Evolutionary conservation across 139 green algal species (phyloP), one percentile per base, ranked within the genome.

Genomic region (Chlamydomonas incerta): DNA sequence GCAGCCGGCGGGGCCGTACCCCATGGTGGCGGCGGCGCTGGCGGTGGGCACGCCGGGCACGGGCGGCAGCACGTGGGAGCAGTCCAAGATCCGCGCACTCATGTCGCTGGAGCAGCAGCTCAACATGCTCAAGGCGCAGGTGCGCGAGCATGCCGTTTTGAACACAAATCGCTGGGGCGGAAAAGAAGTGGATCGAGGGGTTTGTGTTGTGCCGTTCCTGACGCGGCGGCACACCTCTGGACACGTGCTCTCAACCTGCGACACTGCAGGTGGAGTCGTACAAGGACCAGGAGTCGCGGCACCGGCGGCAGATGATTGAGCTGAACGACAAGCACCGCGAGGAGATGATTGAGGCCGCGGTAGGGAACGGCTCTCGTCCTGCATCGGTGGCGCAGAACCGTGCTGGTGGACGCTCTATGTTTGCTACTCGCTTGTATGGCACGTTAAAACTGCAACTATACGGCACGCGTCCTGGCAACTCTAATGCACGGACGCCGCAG

Each of bases 21-120:
- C 79, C 58, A 85, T 85, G 79, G 82, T 82, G 72, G 41, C 73
- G 58, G 82, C 72, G 71, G 82, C 72, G 21, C 29, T 82, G 65
- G 72, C 74, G 24, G 31, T n/a, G 73, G 75, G 55, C 10, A 69
- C 74, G 35, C 31, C 67, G 2, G 74, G 65, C 33, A 67, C 46
- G n/a, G 82, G 82, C 20, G 58, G 34, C 31, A 87, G 72, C 82
- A 87, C 62, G 6, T 85, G 83, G 83, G 74, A 85, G 82, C 82
- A 76, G 50, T 74, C 72, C 52, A 76, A 81, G 58, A 73, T 86
- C 62, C 69, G 50, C 21, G 88, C 81, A 18, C 80, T 92, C n/a
- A 57, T 87, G 60, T 81, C 87, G 52, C 76, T 88, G 60, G 58
- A 82, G 47, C 77, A 72, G 47, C 74, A 87, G 66, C 70, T 72